Percentiles rank a stretch among this genome's conserved stretches.
Conservation (phyloP, 2,329 filamentous ascomycete genomes). For the Fusarium sp. region DNA sequence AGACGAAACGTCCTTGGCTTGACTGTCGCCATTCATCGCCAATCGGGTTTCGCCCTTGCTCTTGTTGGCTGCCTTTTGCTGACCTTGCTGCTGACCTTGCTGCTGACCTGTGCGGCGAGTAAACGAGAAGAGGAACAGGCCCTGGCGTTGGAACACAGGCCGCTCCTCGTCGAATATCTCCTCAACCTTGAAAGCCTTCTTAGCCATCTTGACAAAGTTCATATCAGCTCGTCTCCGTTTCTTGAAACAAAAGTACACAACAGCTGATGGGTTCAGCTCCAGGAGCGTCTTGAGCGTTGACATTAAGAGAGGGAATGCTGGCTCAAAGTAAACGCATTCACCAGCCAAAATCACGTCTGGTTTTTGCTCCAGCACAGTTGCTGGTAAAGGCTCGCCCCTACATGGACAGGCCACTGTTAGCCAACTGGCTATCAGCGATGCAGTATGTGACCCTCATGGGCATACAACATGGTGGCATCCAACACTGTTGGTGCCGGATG, state of each 20-base stretch:
- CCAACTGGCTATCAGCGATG: constrained; percentile 16
- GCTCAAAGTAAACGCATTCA: constrained; percentile 97
- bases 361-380: constrained; percentile 64
- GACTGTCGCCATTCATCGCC: constrained; percentile 31
- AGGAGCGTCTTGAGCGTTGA: constrained; percentile 82
- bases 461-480: constrained; percentile 3
- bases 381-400: constrained; percentile 72
- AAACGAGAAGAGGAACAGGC: constrained; percentile 72
- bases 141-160: constrained; percentile 67
- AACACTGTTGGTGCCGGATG: constrained; percentile 39
- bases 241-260: constrained; percentile 91
- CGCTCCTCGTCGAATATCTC: constrained; percentile 73
- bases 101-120: constrained; percentile 52
- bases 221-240: constrained; percentile 85
- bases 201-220: constrained; percentile 79
- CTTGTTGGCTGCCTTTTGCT: constrained; percentile 20
- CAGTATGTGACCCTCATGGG: not conserved
- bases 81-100: constrained; percentile 12
- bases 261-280: constrained; percentile 73
- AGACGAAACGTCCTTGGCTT: constrained; percentile 36
- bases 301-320: constrained; percentile 89
- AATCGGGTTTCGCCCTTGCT: constrained; percentile 29
- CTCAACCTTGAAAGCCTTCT: constrained; percentile 73
- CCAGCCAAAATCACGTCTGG: constrained; percentile 91
- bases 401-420: constrained; percentile 33